Evolutionary conservation across 306 rosid genomes (phyloP).

Genomic region (Glycine soja): DNA sequence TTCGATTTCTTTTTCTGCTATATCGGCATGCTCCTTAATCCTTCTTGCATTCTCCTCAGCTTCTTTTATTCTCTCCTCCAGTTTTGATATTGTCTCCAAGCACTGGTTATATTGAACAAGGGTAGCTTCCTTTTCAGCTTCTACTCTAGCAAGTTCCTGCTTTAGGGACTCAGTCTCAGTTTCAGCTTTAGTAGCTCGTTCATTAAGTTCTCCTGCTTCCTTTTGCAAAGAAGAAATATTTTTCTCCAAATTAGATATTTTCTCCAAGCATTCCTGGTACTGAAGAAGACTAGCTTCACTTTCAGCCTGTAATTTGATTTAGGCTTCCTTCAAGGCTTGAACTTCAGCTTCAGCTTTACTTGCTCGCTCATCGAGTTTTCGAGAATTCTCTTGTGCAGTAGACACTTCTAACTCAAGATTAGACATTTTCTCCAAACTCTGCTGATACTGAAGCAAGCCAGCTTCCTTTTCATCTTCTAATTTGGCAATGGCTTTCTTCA

Average conservation of each 20-base stretch:
- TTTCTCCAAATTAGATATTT: conserved; percentile 76
- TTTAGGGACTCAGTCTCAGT: conserved; percentile 66
- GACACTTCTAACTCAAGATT: conserved; percentile 79
- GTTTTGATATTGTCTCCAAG: conserved; percentile 62
- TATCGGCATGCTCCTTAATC: conserved; percentile 62
- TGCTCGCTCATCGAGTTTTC: conserved; percentile 70
- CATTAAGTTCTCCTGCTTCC: conserved; percentile 67
- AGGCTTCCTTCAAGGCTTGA: conserved; percentile 67
- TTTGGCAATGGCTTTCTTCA: conserved; percentile 76
- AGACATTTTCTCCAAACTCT: conserved; percentile 76
- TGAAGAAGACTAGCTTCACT: conserved; percentile 75
- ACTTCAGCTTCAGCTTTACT: conserved; percentile 84
- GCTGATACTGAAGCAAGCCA: conserved; percentile 76
- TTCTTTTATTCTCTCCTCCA: conserved; percentile 64
- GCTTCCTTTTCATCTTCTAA: conserved; percentile 93
- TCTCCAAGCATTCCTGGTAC: conserved; percentile 77
- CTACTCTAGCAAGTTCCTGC: conserved; percentile 70
- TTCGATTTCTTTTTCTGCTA: conserved; percentile 68
- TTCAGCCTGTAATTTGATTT: conserved; percentile 64
- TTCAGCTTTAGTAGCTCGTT: conserved; percentile 75
- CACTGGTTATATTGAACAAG: conserved; percentile 64
- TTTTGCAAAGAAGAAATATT: conserved; percentile 60
- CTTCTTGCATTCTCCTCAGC: conserved; percentile 73
- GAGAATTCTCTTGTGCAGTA: conserved; percentile 65
- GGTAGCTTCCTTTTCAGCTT: conserved; percentile 80